Base-by-base conservation (phyloP, 495 filamentous ascomycete genomes). In the Copromyces sp. region DNA sequence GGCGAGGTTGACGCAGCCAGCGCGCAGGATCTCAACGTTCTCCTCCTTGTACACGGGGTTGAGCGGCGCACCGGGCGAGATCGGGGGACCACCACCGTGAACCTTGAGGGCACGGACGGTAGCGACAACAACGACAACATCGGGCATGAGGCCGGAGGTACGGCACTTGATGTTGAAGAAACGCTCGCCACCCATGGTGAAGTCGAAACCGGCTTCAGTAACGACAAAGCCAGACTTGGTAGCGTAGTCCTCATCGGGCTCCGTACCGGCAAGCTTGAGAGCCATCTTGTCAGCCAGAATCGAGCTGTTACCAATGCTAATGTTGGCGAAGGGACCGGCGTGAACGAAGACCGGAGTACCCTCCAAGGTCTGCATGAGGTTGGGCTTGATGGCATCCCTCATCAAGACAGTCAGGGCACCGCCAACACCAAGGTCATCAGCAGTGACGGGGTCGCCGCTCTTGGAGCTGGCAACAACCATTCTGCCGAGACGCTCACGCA, bases 111-210 rank as follows among this genome's bases (percentile, higher is more conserved):
- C 95, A 75, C 95, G 91, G 61, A 98, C 93, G 3, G 95, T 99
- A 68, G 95, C 94, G 35, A 99, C 95, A 70, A 99, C 90, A 42
- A 99, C 93, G 17, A 97, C 94, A 4, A 92, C 91, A 78, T 99
- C 95, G 9, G 95, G 95, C 1, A 92, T 90, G 45, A 99, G 87
- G 24, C 95, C 95, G 17, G 94, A 97, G 39, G 93, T 93, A 65
- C 95, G 91, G 85, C 95, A 98, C 87, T 99, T 99, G 84, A 99
- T 98, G 84, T 99, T 98, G 90, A 99, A 98, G 87, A 99, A 99
- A 39, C 95, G 91, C 87, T 99, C 95, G 70, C 95, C 95, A 73
- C 95, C 95, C 95, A 99, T 99, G 69, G 95, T 98, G 83, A 99
- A 99, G 81, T 99, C 95, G 81, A 99, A 99, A 9, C 95, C 95